Evolutionary conservation across 345 rosid genomes (phyloP).

Genomic region (Eucalyptus lansdowneana): DNA sequence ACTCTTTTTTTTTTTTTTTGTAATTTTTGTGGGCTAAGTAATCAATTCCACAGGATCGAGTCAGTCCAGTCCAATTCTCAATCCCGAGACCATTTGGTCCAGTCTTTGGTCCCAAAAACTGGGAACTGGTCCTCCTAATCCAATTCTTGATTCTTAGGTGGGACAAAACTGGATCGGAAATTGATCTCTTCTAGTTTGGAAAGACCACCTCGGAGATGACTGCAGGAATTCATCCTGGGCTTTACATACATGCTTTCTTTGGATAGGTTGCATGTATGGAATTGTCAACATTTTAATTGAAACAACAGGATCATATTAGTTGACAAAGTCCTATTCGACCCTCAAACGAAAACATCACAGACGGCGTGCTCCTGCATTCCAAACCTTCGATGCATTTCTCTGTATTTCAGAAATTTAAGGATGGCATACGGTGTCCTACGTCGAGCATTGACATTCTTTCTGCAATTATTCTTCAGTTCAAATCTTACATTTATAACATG

Average conservation of each 20-base stretch:
- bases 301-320: not conserved
- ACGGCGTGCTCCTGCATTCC: not conserved
- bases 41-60: no score
- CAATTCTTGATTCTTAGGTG: accelerated
- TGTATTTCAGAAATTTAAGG: not conserved
- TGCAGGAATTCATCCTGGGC: not conserved
- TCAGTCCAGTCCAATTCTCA: accelerated
- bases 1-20: no score
- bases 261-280: not conserved
- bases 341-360: not conserved
- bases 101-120: no score
- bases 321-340: not conserved
- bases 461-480: not conserved
- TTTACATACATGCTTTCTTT: not conserved
- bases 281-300: not conserved
- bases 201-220: no score
- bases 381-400: not conserved
- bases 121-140: no score
- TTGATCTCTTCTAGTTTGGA: no score
- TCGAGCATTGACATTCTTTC: not conserved
- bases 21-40: no score
- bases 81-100: accelerated
- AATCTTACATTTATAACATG: not conserved
- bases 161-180: accelerated
- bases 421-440: not conserved